phyloP scores from a whole-genome alignment of 2,329 filamentous ascomycete species.

The Corniculantispora saksenae region DNA sequence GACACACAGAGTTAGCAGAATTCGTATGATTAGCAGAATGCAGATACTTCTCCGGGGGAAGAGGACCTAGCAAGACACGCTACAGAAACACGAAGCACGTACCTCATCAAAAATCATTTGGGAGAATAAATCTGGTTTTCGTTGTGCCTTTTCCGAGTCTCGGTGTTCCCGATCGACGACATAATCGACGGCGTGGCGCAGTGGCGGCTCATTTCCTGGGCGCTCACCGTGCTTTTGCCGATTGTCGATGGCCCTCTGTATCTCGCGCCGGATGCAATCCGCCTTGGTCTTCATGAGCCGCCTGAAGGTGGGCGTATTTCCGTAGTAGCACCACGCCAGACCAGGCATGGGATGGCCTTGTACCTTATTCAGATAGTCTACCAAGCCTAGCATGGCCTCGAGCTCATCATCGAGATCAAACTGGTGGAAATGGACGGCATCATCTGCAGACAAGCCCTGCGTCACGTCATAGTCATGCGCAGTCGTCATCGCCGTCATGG shows the following conservation, averaged over 20 bases:
- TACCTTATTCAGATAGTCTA: background rate
- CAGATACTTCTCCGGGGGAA: background rate
- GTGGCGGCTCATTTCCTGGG: background rate
- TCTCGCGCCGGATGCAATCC: background rate
- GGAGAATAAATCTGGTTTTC: slow-evolving; percentile 32
- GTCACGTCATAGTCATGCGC: background rate
- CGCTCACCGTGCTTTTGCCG: background rate
- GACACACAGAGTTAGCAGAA: too few species aligned
- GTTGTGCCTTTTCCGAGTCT: slow-evolving; percentile 31
- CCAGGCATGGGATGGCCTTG: background rate
- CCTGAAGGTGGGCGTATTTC: background rate
- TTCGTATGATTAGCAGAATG: too few species aligned
- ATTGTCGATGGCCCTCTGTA: background rate
- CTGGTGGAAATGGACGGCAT: background rate
- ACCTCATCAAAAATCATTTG: slow-evolving; percentile 35
- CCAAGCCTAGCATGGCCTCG: background rate
- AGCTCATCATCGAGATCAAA: background rate
- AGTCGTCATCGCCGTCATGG: background rate
- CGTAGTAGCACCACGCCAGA: background rate
- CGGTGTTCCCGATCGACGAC: slow-evolving; percentile 34
- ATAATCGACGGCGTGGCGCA: slow-evolving; percentile 29
- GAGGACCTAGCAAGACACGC: background rate
- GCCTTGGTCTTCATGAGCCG: background rate
- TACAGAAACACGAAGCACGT: background rate
- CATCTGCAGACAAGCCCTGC: background rate